Base-by-base conservation (phyloP, 2,329 filamentous ascomycete species). In the Nothophaeocryptopus gaeumannii region DNA sequence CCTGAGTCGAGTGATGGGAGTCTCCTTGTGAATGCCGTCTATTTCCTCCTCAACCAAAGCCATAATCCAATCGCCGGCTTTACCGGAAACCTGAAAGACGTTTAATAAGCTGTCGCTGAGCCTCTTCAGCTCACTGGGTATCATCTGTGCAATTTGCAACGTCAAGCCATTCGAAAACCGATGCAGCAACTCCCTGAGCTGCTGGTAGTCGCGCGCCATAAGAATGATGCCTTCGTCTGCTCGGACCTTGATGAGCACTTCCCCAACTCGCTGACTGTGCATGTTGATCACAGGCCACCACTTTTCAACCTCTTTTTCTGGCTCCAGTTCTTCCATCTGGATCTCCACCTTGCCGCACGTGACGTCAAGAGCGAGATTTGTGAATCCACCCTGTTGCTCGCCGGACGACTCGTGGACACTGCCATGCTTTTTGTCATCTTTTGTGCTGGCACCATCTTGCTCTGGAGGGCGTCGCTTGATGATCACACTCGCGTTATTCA, bases 21-120 rank as follows among this genome's bases (percentile, higher is more conserved):
- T 83, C 60, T 96, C 90, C 64, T 85, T 95, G 47, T 89, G 83
- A 13, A 93, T 84, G 0, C 92, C 92, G 63, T 97, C 93, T 50
- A 99, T 97, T 69, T 99, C 93, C 65, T 97, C 92, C 69, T 99
- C 93, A 0, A 96, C 88, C 35, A 99, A 75, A 2, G 89, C 85
- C 77, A 89, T 93, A 15, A 99, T 79, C 93, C 93, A 99, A 51
- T 96, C 89, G 37, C 80, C 80, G 2, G 88, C 87, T 33, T 82
- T 82, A 0, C 89, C 89, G 2, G 90, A 92, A 2, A 95, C 91
- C 65, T 99, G 93, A 63, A 92, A 99, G 45, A 99, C 95, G 66
- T 97, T 95, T 56, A 97, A 74, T 33, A 97, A 82, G 26, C 87
- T 84, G 65, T 96, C 91, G 2, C 90, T 88, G 8, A 97, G 70